These are phyloP conservation scores for Smithsoniella earleae DNA, from an alignment of 163 green algal species.

Conservation along the genomic window DNA sequence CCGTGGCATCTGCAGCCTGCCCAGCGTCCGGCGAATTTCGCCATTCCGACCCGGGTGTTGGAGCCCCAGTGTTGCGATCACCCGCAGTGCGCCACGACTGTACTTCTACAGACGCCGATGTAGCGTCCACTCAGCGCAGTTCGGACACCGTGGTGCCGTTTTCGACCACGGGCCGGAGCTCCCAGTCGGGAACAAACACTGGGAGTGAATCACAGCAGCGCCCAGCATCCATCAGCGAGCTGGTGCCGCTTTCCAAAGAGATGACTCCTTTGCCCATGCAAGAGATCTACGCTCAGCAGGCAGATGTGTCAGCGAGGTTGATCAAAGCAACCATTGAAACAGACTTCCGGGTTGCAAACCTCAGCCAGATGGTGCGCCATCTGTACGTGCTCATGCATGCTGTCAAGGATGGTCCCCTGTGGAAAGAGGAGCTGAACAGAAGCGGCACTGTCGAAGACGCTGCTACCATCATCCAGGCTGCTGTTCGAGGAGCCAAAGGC, in stretches of 20 bases:
- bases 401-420: background rate
- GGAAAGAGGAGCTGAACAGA: conserved; percentile 28
- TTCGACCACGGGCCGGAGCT: background rate
- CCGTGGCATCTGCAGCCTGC: background rate
- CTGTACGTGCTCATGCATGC: conserved; percentile 18
- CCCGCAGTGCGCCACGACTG: background rate
- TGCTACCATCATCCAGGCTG: background rate
- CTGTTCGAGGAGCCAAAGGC: background rate
- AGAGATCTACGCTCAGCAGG: conserved; percentile 20
- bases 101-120: background rate
- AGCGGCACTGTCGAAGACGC: conserved; percentile 11
- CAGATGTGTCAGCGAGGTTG: conserved; percentile 19
- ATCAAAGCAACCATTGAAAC: background rate
- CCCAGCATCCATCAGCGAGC: conserved; percentile 2
- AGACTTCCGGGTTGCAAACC: background rate
- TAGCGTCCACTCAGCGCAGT: too few relatives aligned
- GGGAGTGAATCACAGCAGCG: background rate
- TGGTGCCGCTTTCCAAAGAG: conserved; percentile 13
- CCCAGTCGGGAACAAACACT: background rate
- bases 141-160: too few relatives aligned
- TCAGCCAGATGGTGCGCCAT: background rate
- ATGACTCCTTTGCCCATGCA: conserved; percentile 26
- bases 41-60: background rate
- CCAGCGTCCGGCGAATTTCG: background rate
- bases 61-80: background rate